Conservation (phyloP, 2,329 filamentous ascomycete genomes). For the Colletotrichum aenigma region DNA sequence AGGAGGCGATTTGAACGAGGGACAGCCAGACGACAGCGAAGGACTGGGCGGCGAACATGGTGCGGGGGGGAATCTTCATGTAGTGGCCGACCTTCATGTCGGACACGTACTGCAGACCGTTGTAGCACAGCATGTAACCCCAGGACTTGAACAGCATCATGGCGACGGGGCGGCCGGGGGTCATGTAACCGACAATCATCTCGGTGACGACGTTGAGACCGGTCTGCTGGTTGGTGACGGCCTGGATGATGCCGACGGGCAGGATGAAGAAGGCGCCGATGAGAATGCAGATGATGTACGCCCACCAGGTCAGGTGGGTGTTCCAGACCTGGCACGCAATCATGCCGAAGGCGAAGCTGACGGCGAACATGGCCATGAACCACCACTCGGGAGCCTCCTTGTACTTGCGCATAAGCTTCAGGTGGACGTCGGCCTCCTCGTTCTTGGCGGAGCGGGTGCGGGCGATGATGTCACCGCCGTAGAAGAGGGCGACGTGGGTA, state of each 20-base stretch:
- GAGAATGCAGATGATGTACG: constrained; percentile 41
- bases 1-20: constrained; percentile 39
- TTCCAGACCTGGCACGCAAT: constrained; percentile 36
- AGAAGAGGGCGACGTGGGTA: constrained; percentile 55
- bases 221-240: constrained; percentile 53
- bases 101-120: constrained; percentile 50
- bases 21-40: constrained; percentile 45
- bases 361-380: constrained; percentile 51
- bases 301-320: constrained; percentile 50
- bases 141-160: constrained; percentile 56
- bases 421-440: constrained; percentile 55
- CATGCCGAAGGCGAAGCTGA: constrained; percentile 55
- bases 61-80: constrained; percentile 57
- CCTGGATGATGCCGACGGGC: constrained; percentile 49
- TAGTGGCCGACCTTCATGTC: constrained; percentile 59
- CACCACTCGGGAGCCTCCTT: constrained; percentile 61
- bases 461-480: constrained; percentile 51
- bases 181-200: constrained; percentile 53
- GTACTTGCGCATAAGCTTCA: constrained; percentile 61
- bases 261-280: constrained; percentile 45
- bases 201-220: constrained; percentile 54
- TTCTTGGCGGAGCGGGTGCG: constrained; percentile 33
- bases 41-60: constrained; percentile 50
- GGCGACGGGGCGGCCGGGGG: constrained; percentile 50
- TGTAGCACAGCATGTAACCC: constrained; percentile 50